Evolutionary conservation across 768 basidiomycete species (phyloP).

Genomic region (Rhodotorula toruloides): DNA sequence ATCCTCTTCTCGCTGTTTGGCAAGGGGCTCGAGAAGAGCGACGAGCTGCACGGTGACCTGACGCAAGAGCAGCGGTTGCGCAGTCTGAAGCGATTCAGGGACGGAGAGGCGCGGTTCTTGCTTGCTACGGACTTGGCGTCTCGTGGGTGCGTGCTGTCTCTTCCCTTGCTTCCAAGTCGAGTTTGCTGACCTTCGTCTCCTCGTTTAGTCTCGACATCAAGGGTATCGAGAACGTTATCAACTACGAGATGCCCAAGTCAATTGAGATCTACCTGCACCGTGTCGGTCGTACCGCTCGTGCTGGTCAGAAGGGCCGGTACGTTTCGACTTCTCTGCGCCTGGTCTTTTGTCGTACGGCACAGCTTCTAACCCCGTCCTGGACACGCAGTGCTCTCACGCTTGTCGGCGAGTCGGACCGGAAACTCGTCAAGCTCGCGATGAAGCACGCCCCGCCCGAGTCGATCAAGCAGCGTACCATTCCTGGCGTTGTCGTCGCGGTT

Average conservation of each 20-base stretch:
- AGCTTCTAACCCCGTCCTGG: not conserved
- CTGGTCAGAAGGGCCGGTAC: constrained; percentile 83
- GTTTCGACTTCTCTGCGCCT: constrained; percentile 41
- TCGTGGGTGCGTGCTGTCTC: constrained; percentile 27
- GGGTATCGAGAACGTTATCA: constrained; percentile 94
- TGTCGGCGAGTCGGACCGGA: constrained; percentile 91
- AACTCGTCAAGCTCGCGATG: constrained; percentile 91
- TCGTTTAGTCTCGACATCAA: constrained; percentile 87
- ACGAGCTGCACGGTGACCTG: constrained; percentile 90
- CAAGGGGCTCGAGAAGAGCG: constrained; percentile 47
- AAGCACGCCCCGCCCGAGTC: constrained; percentile 74
- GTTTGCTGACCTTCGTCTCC: too few relatives aligned
- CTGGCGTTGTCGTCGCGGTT: constrained; percentile 64
- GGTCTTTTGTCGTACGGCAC: not conserved
- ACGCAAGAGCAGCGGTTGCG: constrained; percentile 93
- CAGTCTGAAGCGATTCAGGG: constrained; percentile 79
- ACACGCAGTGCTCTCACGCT: constrained; percentile 74
- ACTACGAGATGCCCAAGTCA: constrained; percentile 96
- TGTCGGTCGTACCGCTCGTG: constrained; percentile 52
- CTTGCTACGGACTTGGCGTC: constrained; percentile 96
- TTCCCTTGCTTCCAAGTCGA: not conserved
- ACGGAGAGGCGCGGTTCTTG: constrained; percentile 79
- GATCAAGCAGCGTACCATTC: constrained; percentile 81
- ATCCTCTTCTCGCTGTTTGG: constrained; percentile 82
- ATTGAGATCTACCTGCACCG: constrained; percentile 88